Evolutionary conservation across 306 rosid species (phyloP).

Genomic region (Cucumis melo): DNA sequence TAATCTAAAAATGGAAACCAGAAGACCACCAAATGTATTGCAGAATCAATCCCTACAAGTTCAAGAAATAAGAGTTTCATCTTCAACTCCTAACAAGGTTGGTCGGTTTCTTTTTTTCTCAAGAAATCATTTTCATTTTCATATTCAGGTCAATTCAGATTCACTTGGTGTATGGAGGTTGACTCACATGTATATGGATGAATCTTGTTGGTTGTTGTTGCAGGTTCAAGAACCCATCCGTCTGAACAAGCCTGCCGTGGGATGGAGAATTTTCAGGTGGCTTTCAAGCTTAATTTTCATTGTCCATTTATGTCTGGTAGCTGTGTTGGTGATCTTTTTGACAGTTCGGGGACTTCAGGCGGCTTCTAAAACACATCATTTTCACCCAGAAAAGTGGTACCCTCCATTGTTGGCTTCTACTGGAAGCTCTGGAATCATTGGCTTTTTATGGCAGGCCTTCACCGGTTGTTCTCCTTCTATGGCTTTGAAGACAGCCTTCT

Average conservation of each 20-base stretch:
- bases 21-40: neutral
- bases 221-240: conserved; percentile 29
- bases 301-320: conserved; percentile 27
- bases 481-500: conserved; percentile 42
- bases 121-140: conserved; percentile 7
- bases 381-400: conserved; percentile 43
- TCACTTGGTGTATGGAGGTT: neutral
- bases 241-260: conserved; percentile 14
- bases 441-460: conserved; percentile 42
- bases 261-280: conserved; percentile 13
- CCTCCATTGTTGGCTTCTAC: conserved; percentile 23
- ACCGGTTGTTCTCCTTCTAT: conserved; percentile 23
- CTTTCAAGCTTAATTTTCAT: conserved; percentile 25
- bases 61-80: conserved; percentile 21
- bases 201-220: neutral
- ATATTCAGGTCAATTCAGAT: neutral
- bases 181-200: neutral
- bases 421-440: conserved; percentile 39
- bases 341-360: conserved; percentile 24
- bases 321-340: conserved; percentile 24
- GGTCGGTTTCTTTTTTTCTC: conserved; percentile 9
- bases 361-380: conserved; percentile 28
- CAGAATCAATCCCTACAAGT: conserved; percentile 8
- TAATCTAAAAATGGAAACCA: neutral
- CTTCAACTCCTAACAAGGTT: conserved; percentile 22